Conservation (phyloP, 139 green algal genomes). For the Nannochloris sp. region DNA sequence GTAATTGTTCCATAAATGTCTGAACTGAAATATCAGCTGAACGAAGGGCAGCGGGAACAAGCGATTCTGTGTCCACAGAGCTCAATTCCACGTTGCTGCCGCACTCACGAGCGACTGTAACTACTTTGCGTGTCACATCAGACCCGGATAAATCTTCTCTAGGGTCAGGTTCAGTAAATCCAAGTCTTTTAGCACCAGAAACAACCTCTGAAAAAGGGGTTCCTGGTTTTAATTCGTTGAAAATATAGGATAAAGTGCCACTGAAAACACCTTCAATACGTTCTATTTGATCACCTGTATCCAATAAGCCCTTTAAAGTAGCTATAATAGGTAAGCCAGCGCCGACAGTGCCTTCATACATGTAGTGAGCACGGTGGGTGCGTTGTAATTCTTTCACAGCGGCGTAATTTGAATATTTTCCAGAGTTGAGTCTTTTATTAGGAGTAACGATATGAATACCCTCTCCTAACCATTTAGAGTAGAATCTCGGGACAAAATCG, state of each 20-base stretch:
- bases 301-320: conserved; percentile 54
- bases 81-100: conserved; percentile 63
- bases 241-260: conserved; percentile 80
- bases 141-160: conserved; percentile 63
- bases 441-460: conserved; percentile 87
- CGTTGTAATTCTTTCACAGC: conserved; percentile 71
- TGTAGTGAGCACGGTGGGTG: conserved; percentile 84
- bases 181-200: conserved; percentile 39
- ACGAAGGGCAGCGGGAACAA: conserved; percentile 67
- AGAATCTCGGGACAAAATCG: conserved; percentile 54
- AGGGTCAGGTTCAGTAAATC: conserved; percentile 76
- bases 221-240: conserved; percentile 57
- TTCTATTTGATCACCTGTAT: conserved; percentile 64
- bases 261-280: conserved; percentile 49
- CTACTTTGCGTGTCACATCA: conserved; percentile 74
- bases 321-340: conserved; percentile 71
- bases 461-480: conserved; percentile 78
- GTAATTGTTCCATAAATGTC: conserved; percentile 64
- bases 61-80: conserved; percentile 64
- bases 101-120: conserved; percentile 85
- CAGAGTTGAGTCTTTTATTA: conserved; percentile 94
- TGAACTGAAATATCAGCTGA: conserved; percentile 13
- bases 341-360: conserved; percentile 62
- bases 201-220: conserved; percentile 56
- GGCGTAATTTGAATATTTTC: conserved; percentile 71